Evolutionary conservation across 2,329 filamentous ascomycete species (phyloP), one percentile per base, ranked within the genome.

Genomic region (Amylocarpus encephaloides): DNA sequence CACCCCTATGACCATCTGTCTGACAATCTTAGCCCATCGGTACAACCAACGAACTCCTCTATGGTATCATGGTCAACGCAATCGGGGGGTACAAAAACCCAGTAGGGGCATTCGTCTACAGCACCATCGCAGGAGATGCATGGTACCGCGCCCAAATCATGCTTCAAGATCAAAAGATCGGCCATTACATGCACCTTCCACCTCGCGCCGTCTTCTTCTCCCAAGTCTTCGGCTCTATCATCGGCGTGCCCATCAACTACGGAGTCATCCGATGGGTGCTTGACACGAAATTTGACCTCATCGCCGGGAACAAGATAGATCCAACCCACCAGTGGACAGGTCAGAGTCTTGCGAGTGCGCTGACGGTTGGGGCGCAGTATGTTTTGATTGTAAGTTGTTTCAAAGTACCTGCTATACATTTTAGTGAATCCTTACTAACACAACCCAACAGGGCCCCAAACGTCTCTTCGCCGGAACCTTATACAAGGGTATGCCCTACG

Each of bases 161-260:
- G 69, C 67, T 82, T 0, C 78, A 83, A 57, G 80, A 83, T 58
- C 76, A 78, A 60, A 80, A 82, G 59, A 80, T 83, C n/a, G 79
- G 78, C 0, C 78, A 82, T 56, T 83, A 82, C 56, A 79, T 80
- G 73, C 78, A 83, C 47, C 71, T 83, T 0, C 77, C 79, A 0
- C 79, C 79, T 1, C 73, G 75, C 11, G 69, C 74, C 0, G 73
- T 82, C 5, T 82, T 83, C 67, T 79, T 82, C 62, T 77, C 76
- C 1, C 79, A 83, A 58, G 69, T 83, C 3, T 78, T 82, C 30
- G 80, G 78, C 3, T 77, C 75, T 13, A 65, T 78, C 6, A 68
- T 83, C 38, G 79, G 79, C 5, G 71, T 83, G 6, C 79, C 79
- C 0, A 74, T 82, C 55, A 80, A 83, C 60, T 83, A 82, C 48